These are phyloP conservation scores for Geotrichum macrosporum DNA, from an alignment of 1,139 yeast species.

Conservation along the genomic window DNA sequence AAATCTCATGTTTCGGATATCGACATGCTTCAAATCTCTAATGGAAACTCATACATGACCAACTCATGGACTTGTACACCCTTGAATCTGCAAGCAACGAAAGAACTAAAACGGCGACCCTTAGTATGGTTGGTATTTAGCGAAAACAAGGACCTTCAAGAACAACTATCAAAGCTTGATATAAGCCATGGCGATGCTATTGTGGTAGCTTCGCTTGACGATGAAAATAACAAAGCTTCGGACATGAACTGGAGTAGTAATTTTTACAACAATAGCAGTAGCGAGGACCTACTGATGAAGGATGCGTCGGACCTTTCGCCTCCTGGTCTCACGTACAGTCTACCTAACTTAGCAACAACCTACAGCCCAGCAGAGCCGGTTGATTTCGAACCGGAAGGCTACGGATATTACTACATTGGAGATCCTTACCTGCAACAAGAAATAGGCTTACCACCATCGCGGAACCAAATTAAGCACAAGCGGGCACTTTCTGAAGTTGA, in stretches of 20 bases:
- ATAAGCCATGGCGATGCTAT: conserved; percentile 18
- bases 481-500: background rate
- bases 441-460: background rate
- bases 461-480: background rate
- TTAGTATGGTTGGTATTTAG: conserved; percentile 19
- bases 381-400: conserved; percentile 8
- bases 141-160: conserved; percentile 18
- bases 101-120: background rate
- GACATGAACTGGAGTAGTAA: background rate
- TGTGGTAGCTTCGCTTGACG: conserved; percentile 18
- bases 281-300: background rate
- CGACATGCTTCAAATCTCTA: too few species aligned
- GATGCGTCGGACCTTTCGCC: conserved; percentile 2
- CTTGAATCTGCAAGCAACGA: too few species aligned
- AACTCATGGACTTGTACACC: too few species aligned
- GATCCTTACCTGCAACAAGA: background rate
- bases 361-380: conserved; percentile 1
- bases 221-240: conserved; percentile 4
- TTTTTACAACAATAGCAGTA: background rate
- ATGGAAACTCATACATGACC: too few species aligned
- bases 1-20: too few species aligned
- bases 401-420: conserved; percentile 7
- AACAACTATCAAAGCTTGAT: conserved; percentile 13
- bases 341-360: background rate
- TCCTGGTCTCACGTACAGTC: background rate